Evolutionary conservation across 2,329 filamentous ascomycete genomes (phyloP), one percentile per base, ranked within the genome.

Genomic region (Apiospora hydei): DNA sequence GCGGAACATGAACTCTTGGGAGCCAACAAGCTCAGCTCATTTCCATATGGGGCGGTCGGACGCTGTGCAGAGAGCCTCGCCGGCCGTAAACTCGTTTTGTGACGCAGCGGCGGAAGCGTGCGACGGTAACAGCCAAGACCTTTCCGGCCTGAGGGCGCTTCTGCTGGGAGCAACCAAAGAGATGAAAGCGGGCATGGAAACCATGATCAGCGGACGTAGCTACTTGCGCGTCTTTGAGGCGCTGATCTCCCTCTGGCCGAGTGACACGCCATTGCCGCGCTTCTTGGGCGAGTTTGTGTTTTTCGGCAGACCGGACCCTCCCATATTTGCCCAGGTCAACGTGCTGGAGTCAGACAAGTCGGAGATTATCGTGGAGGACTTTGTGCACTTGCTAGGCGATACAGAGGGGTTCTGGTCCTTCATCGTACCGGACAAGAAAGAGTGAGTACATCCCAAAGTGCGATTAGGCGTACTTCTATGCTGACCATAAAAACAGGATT

Each of bases 351-450:
- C 44, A 4, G 44, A 46, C 44, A 57, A 71, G 13, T 46, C 44
- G 44, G 44, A 46, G 16, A 57, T 68, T 16, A 44, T 51, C 44
- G 38, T 69, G 7, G 70, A 71, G 11, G 70, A 71, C 34, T 69
- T 53, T 34, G 70, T 71, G 16, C 64, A 71, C 41, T 38, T 71
- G 47, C 13, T 71, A 16, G 41, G 24, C 1, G 68, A 72, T 67
- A 43, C 71, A 7, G 53, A 72, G 24, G 68, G 67, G 4, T 72
- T 72, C 68, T 72, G 71, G 71, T 67, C 71, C 26, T 66, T 72
- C 34, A 51, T 72, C 13, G 41, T 18, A 26, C 71, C 71, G 41
- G 51, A 66, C 21, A 70, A 72, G 68, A 38, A 72, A 47, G 49
- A 66, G 71, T 72, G 49, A 72, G 71, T 38, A 13, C n/a, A 34